These are phyloP conservation scores for Aspergillus uvarum DNA, from an alignment of 2,329 filamentous ascomycete species.

Conservation along the genomic window DNA sequence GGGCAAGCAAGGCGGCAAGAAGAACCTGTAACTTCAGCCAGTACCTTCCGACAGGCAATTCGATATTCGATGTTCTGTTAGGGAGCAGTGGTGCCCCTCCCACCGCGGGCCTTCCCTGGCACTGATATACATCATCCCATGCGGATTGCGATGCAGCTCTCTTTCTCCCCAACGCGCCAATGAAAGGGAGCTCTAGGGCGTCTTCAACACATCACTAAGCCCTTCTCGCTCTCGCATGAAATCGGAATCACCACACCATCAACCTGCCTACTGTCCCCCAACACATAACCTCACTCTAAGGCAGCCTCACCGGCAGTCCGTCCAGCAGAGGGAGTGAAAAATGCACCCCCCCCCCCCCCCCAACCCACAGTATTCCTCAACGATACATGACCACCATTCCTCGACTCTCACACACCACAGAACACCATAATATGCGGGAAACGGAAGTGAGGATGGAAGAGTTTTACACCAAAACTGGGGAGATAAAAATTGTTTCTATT, in stretches of 20 bases:
- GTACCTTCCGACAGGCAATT: not conserved
- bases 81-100: too few species aligned
- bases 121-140: not conserved
- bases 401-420: too few species aligned
- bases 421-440: too few species aligned
- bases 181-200: not conserved
- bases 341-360: too few species aligned
- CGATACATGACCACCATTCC: too few species aligned
- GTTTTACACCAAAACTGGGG: too few species aligned
- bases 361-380: too few species aligned
- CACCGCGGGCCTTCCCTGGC: not conserved
- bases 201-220: constrained; percentile 9
- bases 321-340: too few species aligned
- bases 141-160: not conserved
- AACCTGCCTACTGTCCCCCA: not conserved
- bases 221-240: not conserved
- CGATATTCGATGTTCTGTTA: not conserved
- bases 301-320: too few species aligned
- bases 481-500: too few species aligned
- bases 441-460: too few species aligned
- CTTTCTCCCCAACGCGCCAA: not conserved
- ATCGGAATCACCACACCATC: not conserved
- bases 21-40: constrained; percentile 33
- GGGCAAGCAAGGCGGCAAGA: constrained; percentile 39
- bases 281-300: too few species aligned